These are phyloP conservation scores for Alternaria triticimaculans DNA, from an alignment of 2,329 filamentous ascomycete genomes.

Conservation along the genomic window DNA sequence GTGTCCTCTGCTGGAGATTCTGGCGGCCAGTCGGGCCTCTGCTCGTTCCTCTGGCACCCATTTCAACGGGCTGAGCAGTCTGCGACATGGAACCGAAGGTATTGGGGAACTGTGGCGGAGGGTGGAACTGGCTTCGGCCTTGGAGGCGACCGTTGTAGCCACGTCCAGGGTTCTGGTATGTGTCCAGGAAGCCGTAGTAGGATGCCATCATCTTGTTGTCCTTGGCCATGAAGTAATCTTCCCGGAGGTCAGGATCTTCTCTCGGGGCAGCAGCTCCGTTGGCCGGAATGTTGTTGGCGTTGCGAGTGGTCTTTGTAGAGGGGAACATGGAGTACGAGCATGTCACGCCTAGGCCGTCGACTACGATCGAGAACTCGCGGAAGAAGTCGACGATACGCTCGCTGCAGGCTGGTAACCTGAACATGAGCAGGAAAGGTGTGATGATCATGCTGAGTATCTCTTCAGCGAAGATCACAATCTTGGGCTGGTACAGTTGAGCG, in stretches of 20 bases:
- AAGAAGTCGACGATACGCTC: slow-evolving; percentile 98
- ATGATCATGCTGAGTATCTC: slow-evolving; percentile 92
- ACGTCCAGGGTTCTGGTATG: slow-evolving; percentile 66
- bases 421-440: slow-evolving; percentile 86
- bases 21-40: slow-evolving; percentile 34
- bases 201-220: slow-evolving; percentile 99
- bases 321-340: slow-evolving; percentile 98
- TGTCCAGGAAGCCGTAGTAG: slow-evolving; percentile 92
- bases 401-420: slow-evolving; percentile 84
- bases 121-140: slow-evolving; percentile 65
- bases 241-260: slow-evolving; percentile 69
- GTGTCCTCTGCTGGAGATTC: slow-evolving; percentile 33
- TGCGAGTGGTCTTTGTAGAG: slow-evolving; percentile 79
- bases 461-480: slow-evolving; percentile 88
- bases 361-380: slow-evolving; percentile 94
- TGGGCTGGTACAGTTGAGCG: slow-evolving; percentile 87
- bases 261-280: slow-evolving; percentile 46
- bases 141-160: slow-evolving; percentile 16
- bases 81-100: slow-evolving; percentile 56
- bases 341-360: slow-evolving; percentile 93
- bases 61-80: slow-evolving; percentile 61
- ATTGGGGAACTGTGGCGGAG: slow-evolving; percentile 76
- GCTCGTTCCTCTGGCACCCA: slow-evolving; percentile 32
- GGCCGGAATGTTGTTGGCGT: slow-evolving; percentile 54
- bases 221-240: slow-evolving; percentile 93